Conservation (phyloP, 805 yeast species). For the Candida broadrunensis region DNA sequence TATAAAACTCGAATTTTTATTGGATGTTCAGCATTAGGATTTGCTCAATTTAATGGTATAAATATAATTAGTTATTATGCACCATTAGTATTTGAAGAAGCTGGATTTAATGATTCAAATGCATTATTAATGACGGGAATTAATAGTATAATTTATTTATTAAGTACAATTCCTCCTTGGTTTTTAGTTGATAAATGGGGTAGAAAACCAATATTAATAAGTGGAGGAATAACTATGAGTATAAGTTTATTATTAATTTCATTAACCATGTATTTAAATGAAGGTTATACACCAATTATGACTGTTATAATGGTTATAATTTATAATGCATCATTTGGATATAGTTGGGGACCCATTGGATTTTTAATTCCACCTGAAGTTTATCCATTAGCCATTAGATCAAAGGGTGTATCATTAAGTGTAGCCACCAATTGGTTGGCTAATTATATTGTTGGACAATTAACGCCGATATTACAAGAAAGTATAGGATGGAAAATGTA, state of each 20-base stretch:
- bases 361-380: conserved; percentile 44
- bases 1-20: conserved; percentile 33
- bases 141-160: conserved; percentile 36
- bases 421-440: conserved; percentile 46
- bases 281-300: conserved; percentile 30
- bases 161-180: conserved; percentile 44
- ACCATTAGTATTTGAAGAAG: conserved; percentile 50
- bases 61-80: conserved; percentile 59
- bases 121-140: conserved; percentile 45
- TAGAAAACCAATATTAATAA: conserved; percentile 40
- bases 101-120: conserved; percentile 41
- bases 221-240: conserved; percentile 41
- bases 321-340: conserved; percentile 44
- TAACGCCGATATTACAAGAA: conserved; percentile 41
- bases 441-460: conserved; percentile 43
- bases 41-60: conserved; percentile 52
- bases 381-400: conserved; percentile 39
- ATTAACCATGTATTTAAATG: conserved; percentile 29
- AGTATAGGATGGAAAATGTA: conserved; percentile 40
- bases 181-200: conserved; percentile 46
- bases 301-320: conserved; percentile 40
- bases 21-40: conserved; percentile 42
- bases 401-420: conserved; percentile 43
- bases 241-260: conserved; percentile 32
- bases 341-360: conserved; percentile 47